phyloP scores from a whole-genome alignment of 192 early-diverging fungal species.

The Linnemannia exigua region DNA sequence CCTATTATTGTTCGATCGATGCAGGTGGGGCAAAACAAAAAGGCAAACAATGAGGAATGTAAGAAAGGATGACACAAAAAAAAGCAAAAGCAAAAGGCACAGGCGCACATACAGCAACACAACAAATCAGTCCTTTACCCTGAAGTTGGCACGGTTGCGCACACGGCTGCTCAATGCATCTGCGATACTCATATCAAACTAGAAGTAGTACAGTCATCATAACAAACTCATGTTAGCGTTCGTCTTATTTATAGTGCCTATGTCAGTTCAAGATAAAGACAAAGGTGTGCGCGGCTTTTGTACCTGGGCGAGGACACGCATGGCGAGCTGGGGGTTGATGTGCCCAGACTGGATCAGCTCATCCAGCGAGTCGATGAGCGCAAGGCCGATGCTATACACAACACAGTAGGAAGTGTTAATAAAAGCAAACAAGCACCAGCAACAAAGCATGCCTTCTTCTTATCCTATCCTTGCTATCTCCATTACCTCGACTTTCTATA shows the following conservation, averaged over 20 bases:
- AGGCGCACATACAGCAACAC: not conserved
- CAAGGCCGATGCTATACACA: conserved; percentile 79
- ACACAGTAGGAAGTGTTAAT: not conserved
- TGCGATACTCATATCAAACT: conserved; percentile 91
- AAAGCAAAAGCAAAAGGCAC: not conserved
- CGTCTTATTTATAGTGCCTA: not conserved
- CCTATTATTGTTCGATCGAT: conserved; percentile 64
- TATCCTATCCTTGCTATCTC: not conserved
- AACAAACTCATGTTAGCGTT: not conserved
- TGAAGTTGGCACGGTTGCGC: conserved; percentile 84
- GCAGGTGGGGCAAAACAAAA: not conserved
- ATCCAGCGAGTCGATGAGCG: conserved; percentile 97
- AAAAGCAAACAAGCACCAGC: not conserved
- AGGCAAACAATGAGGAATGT: not conserved
- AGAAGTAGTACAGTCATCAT: not conserved
- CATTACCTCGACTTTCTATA: conserved; percentile 76
- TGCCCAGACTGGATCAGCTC: conserved; percentile 91
- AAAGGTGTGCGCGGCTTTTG: not conserved
- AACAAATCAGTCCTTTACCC: conserved; percentile 64
- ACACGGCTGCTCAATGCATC: conserved; percentile 89
- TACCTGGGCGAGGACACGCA: conserved; percentile 90
- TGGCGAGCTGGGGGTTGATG: conserved; percentile 94
- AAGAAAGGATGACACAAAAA: not conserved
- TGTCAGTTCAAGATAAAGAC: not conserved
- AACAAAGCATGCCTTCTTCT: not conserved